Conservation (phyloP, 2,329 filamentous ascomycete genomes). For the Fusarium redolens region DNA sequence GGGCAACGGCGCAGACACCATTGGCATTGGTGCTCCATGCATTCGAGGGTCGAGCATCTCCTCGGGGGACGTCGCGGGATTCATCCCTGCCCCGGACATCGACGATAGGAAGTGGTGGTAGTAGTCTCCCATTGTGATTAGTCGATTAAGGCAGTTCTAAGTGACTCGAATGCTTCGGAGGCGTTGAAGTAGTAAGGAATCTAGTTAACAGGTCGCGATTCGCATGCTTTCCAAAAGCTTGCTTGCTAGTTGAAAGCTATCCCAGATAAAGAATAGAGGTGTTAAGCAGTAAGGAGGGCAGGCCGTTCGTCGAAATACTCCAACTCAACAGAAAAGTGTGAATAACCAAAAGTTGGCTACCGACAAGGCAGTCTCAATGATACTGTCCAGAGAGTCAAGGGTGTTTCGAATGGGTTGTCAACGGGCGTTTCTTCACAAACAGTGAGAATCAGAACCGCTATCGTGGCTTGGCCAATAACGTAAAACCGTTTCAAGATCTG, state of each 20-base stretch:
- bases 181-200: slow-evolving; percentile 8
- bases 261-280: neutral
- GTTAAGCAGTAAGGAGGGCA: slow-evolving; percentile 10
- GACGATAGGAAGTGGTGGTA: slow-evolving; percentile 67
- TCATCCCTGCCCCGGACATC: slow-evolving; percentile 59
- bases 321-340: slow-evolving; percentile 3
- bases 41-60: slow-evolving; percentile 54
- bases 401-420: slow-evolving; percentile 25
- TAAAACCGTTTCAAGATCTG: slow-evolving; percentile 29
- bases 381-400: slow-evolving; percentile 10
- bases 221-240: slow-evolving; percentile 38
- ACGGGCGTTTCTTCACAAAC: slow-evolving; percentile 28
- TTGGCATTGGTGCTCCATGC: slow-evolving; percentile 46
- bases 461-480: slow-evolving; percentile 22
- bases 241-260: slow-evolving; percentile 16
- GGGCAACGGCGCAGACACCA: slow-evolving; percentile 50
- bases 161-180: slow-evolving; percentile 17
- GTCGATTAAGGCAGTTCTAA: slow-evolving; percentile 7
- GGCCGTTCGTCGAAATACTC: slow-evolving; percentile 18
- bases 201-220: slow-evolving; percentile 21
- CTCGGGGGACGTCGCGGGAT: slow-evolving; percentile 53
- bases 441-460: slow-evolving; percentile 26
- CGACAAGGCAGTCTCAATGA: neutral
- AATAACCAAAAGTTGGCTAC: slow-evolving; percentile 11
- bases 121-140: slow-evolving; percentile 63